phyloP scores from a whole-genome alignment of 2,329 filamentous ascomycete genomes.

The Exserohilum rostratum region DNA sequence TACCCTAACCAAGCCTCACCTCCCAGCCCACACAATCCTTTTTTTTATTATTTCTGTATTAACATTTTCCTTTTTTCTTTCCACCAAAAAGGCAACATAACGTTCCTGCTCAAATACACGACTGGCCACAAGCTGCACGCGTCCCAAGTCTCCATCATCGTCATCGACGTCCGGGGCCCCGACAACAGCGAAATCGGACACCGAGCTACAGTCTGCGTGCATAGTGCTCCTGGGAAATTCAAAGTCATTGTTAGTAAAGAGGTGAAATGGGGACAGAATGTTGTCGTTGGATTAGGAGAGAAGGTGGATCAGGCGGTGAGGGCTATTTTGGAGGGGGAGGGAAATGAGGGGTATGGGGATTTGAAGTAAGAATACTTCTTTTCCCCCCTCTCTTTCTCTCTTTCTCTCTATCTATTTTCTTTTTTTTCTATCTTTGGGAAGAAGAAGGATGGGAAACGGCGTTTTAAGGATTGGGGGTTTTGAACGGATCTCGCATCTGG shows the following conservation, averaged over 20 bases:
- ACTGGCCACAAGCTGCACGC: not conserved
- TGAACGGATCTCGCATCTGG: too few species aligned
- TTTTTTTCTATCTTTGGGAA: too few species aligned
- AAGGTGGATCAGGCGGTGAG: slow-evolving; percentile 10
- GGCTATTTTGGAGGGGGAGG: not conserved
- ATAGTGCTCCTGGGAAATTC: slow-evolving; percentile 4
- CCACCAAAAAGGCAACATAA: slow-evolving; percentile 5
- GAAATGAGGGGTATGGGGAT: slow-evolving; percentile 3
- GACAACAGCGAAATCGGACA: slow-evolving; percentile 7
- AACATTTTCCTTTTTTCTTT: too few species aligned
- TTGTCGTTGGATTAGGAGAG: slow-evolving; percentile 5
- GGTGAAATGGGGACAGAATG: slow-evolving; percentile 2
- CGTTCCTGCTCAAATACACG: slow-evolving; percentile 12
- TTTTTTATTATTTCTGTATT: too few species aligned
- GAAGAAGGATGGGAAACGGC: not conserved
- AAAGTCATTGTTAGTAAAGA: slow-evolving; percentile 4
- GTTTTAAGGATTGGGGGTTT: too few species aligned
- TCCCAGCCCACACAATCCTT: too few species aligned
- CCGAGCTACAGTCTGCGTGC: slow-evolving; percentile 9
- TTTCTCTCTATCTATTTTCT: not conserved
- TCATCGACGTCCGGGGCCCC: slow-evolving; percentile 7
- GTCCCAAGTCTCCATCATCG: slow-evolving; percentile 4
- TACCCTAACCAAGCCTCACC: not conserved
- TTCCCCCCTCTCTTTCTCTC: not conserved
- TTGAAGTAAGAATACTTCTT: not conserved